Conservation (phyloP, 352 stramenopile genomes). For the Globisporangium orthogonon region DNA sequence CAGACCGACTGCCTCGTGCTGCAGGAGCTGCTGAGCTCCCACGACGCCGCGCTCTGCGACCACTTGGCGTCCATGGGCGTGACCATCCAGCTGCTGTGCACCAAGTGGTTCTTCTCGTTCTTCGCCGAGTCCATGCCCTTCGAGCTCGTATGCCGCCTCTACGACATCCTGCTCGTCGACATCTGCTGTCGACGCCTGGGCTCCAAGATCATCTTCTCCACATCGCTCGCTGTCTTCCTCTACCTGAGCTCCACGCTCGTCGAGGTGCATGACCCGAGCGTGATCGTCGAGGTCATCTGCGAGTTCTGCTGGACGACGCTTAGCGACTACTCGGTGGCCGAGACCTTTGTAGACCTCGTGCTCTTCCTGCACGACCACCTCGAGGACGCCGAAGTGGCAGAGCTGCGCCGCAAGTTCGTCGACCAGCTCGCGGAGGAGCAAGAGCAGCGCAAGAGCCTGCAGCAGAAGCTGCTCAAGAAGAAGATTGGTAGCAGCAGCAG, state of each 20-base stretch:
- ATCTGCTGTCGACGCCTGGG: slow-evolving; percentile 47
- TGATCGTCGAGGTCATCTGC: slow-evolving; percentile 69
- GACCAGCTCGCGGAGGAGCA: slow-evolving; percentile 55
- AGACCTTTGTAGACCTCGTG: slow-evolving; percentile 71
- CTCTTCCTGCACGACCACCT: slow-evolving; percentile 66
- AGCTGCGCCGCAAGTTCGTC: slow-evolving; percentile 47
- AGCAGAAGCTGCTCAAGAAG: slow-evolving; percentile 37
- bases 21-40: slow-evolving; percentile 54
- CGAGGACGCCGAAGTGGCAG: slow-evolving; percentile 44
- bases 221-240: slow-evolving; percentile 61
- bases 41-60: slow-evolving; percentile 44
- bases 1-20: slow-evolving; percentile 78
- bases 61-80: slow-evolving; percentile 55
- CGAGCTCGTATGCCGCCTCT: slow-evolving; percentile 67
- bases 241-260: slow-evolving; percentile 66
- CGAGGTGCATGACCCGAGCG: slow-evolving; percentile 67
- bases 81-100: slow-evolving; percentile 71
- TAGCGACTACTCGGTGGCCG: slow-evolving; percentile 58
- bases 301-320: slow-evolving; percentile 76
- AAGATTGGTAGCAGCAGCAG: slow-evolving; percentile 17
- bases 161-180: slow-evolving; percentile 71
- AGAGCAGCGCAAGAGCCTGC: slow-evolving; percentile 44
- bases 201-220: slow-evolving; percentile 71
- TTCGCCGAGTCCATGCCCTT: slow-evolving; percentile 82
- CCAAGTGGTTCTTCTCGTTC: slow-evolving; percentile 85